These are phyloP conservation scores for Cytauxzoon felis DNA, from an alignment of 169 alveolate species.

Conservation along the genomic window DNA sequence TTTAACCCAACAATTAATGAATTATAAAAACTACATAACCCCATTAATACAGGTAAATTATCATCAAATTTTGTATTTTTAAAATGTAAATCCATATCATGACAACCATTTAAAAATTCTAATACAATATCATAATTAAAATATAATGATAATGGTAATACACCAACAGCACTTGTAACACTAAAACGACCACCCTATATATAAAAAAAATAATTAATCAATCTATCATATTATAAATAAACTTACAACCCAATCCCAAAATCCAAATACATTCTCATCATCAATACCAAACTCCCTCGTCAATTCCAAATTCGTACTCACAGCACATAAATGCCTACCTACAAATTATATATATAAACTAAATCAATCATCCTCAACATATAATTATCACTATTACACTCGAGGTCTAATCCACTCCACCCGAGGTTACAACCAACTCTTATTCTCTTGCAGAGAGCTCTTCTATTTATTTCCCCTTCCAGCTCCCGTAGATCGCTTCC, in stretches of 20 bases:
- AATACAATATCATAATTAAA: constrained; percentile 87
- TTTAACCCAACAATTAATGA: constrained; percentile 82
- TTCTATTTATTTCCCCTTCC: no score
- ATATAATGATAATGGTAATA: constrained; percentile 90
- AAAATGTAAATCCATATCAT: constrained; percentile 88
- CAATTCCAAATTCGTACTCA: constrained; percentile 87
- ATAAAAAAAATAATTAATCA: background rate
- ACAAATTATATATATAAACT: background rate
- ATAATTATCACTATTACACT: constrained; percentile 9
- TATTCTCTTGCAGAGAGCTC: no score
- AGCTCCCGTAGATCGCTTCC: no score
- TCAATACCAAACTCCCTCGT: constrained; percentile 92
- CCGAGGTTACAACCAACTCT: no score
- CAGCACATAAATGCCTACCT: constrained; percentile 89
- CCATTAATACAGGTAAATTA: constrained; percentile 92
- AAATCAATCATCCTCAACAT: background rate
- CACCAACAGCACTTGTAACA: constrained; percentile 97
- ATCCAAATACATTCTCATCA: constrained; percentile 92
- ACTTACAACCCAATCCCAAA: constrained; percentile 98
- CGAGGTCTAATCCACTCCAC: no score
- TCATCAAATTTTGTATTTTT: constrained; percentile 69
- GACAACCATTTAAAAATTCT: constrained; percentile 81
- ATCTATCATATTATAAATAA: background rate
- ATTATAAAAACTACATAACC: constrained; percentile 92
- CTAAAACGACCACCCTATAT: constrained; percentile 94